Base-by-base conservation (phyloP, 2,329 filamentous ascomycete species). In the Thielaviopsis euricoi region DNA sequence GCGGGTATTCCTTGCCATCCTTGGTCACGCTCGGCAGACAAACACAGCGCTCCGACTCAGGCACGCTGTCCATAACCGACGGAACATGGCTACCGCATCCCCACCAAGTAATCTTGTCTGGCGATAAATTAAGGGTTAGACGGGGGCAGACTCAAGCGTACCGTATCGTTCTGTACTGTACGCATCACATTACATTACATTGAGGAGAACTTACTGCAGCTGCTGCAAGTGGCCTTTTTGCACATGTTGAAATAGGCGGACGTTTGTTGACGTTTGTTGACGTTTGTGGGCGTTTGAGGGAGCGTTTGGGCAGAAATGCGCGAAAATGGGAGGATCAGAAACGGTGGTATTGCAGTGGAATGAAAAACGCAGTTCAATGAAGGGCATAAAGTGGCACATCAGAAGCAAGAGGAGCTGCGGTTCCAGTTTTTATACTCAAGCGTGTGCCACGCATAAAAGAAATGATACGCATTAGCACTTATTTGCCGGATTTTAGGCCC, bases 81-180 rank as follows among this genome's bases (percentile, higher is more conserved):
- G 78, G 71, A 63, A 85, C 72, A 70, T 86, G 80, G 61, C 64
- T 72, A 62, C 82, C 82, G 68, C 83, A 86, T 61, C 82, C 83
- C 71, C 74, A 79, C 83, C 83, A 86, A 58, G 79, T 77, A 48
- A 71, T 69, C 66, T 83, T 83, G 61, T 74, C 81, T 81, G 59
- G 23, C 29, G 21, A 52, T 13, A 22, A 26, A 48, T 19, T 37
- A 49, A 21, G 19, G 29, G 55, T 21, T 50, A 52, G 23, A 12
- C 23, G 3, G 22, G 3, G 22, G n/a, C 9, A 26, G 22, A 29
- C 23, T 26, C 15, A 17, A 52, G 50, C 15, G n/a, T n/a, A n/a
- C n/a, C n/a, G n/a, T n/a, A n/a, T n/a, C n/a, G n/a, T n/a, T n/a
- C n/a, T n/a, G n/a, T n/a, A 17, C 26, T n/a, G 9, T 52, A 4